Evolutionary conservation across 345 rosid genomes (phyloP).

Genomic region (Jatropha curcas): DNA sequence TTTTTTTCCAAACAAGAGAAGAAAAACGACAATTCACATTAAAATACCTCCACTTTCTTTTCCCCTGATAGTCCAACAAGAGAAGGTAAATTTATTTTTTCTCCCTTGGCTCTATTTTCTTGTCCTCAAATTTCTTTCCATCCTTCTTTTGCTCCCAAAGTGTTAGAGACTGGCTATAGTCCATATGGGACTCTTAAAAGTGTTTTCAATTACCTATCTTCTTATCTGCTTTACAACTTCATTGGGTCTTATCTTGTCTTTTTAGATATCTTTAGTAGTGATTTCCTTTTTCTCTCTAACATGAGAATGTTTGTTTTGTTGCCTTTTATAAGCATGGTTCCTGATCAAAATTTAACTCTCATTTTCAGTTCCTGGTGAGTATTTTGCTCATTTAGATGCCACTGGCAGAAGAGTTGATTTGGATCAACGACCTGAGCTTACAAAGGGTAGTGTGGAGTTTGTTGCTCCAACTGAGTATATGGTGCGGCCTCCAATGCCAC

Average conservation of each 20-base stretch:
- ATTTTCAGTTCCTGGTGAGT: slow-evolving; percentile 86
- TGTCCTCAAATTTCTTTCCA: not conserved
- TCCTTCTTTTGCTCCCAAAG: not conserved
- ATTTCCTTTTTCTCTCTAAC: not conserved
- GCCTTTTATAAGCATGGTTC: not conserved
- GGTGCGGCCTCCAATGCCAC: slow-evolving; percentile 99
- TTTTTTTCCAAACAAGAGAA: no score
- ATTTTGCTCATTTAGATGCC: slow-evolving; percentile 91
- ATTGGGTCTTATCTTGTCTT: not conserved
- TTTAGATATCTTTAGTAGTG: not conserved
- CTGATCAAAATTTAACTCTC: slow-evolving; percentile 20
- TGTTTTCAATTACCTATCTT: no score
- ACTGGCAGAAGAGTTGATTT: slow-evolving; percentile 85
- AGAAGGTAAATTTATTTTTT: no score
- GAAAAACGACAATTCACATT: no score
- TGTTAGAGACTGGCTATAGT: not conserved
- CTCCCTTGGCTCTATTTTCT: no score
- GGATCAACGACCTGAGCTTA: slow-evolving; percentile 96
- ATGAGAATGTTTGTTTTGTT: not conserved
- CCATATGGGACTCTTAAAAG: not conserved
- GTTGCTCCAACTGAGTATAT: slow-evolving; percentile 98
- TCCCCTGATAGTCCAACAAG: no score
- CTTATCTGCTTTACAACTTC: not conserved
- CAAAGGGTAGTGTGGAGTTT: slow-evolving; percentile 88
- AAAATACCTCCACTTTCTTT: no score